Base-by-base conservation (phyloP, 1,139 yeast species). In the Torulaspora pretoriensis region DNA sequence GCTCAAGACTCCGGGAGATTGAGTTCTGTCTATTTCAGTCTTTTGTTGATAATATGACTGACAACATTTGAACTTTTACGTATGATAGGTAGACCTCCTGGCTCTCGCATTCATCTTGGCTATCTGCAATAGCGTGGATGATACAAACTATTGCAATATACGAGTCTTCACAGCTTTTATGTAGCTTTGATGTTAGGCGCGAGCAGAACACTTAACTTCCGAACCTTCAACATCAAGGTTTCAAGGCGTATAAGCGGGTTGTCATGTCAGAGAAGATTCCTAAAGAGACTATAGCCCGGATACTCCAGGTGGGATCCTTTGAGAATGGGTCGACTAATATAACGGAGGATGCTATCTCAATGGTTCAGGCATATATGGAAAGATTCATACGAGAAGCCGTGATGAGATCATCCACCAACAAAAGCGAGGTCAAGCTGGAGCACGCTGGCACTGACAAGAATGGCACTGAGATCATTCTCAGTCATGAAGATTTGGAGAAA, bases 331-430 rank as follows among this genome's bases (percentile, higher is more conserved):
- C 69, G 23, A 79, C 84, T 0, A 62, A 75, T 24, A 74, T 81
- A 36, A 70, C 80, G 0, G 67, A 72, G 25, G 73, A 71, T 27
- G 70, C 83, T 0, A 59, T 81, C 3, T 71, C 72, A 22, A 63
- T 77, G 29, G 69, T 80, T 1, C 67, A 80, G 1, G 82, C 78
- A 53, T 83, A 83, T 54, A 69, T 81, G 35, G 70, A 76, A 38
- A 63, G 81, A 51, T 82, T 82, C 56, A 72, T 83, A 10, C 71
- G 75, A 45, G 89, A 83, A 61, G 87, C 88, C 0, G 72, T 81
- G 1, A 58, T 76, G 10, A 60, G 90, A 49, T 74, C 89, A 2
- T 74, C 80, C 46, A 85, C 81, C 49, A 66, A 65, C 27, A 56
- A 64, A 28, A 64, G 59, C 29, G 53, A 51, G 4, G 47, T 48